phyloP scores from a whole-genome alignment of 345 rosid genomes.

The Arabidopsis arenosa region DNA sequence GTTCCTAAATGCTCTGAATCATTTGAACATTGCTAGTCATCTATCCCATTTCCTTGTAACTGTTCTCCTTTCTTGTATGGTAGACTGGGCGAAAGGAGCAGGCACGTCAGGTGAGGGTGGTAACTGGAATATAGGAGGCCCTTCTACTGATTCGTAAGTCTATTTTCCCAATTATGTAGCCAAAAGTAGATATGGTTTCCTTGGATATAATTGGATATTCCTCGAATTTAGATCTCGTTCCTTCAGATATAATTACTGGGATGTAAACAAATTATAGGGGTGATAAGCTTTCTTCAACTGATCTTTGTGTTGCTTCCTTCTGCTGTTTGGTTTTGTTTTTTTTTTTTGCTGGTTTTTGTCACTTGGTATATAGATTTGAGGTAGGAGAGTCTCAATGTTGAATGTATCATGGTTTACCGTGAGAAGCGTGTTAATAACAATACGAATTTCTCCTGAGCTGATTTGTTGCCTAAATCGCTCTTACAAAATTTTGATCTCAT shows the following conservation, averaged over 20 bases:
- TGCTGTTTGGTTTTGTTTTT: background rate
- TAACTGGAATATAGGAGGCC: slow-evolving; percentile 66
- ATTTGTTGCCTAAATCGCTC: background rate
- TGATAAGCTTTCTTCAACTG: slow-evolving; percentile 9
- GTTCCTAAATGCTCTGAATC: slow-evolving; percentile 8
- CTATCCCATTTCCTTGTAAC: background rate
- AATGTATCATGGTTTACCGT: slow-evolving; percentile 8
- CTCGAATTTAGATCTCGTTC: background rate
- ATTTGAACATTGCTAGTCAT: slow-evolving; percentile 9
- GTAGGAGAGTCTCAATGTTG: slow-evolving; percentile 20
- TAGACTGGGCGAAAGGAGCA: slow-evolving; percentile 71
- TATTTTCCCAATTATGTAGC: slow-evolving; percentile 3
- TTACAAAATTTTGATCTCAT: slow-evolving; percentile 10
- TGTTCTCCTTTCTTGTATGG: slow-evolving; percentile 19
- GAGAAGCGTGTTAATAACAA: background rate
- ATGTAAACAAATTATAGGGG: slow-evolving; percentile 1
- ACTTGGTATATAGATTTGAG: slow-evolving; percentile 5
- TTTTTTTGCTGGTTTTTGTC: slow-evolving; percentile 3
- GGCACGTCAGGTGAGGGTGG: slow-evolving; percentile 68
- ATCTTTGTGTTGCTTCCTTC: slow-evolving; percentile 13
- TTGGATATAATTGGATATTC: slow-evolving; percentile 1
- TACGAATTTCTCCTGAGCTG: slow-evolving; percentile 1
- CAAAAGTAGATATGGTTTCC: background rate
- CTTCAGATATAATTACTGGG: background rate
- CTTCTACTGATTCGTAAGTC: slow-evolving; percentile 63